phyloP scores from a whole-genome alignment of 768 basidiomycete species.

The Phlebiopsis gigantea region DNA sequence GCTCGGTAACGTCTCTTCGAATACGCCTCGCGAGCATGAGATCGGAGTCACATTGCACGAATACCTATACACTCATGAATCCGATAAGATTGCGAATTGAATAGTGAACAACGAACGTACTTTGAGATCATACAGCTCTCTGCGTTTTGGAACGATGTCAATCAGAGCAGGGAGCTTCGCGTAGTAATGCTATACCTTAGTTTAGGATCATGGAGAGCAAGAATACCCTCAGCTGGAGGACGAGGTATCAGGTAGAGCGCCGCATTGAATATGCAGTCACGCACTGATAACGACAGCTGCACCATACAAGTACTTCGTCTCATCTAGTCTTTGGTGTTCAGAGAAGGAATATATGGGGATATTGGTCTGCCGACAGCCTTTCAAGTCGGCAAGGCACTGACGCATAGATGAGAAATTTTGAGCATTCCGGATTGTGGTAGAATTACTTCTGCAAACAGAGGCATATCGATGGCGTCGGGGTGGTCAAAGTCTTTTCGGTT shows the following conservation, averaged over 20 bases:
- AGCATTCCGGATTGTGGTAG: neutral
- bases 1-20: constrained; percentile 79
- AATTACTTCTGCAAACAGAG: constrained; percentile 68
- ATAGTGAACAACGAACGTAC: constrained; percentile 31
- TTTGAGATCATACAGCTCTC: constrained; percentile 85
- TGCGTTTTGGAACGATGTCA: neutral
- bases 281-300: constrained; percentile 85
- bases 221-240: constrained; percentile 77
- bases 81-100: neutral
- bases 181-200: constrained; percentile 36
- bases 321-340: constrained; percentile 75
- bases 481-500: constrained; percentile 86
- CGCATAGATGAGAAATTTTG: neutral
- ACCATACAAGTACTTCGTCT: constrained; percentile 87
- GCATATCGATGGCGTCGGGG: constrained; percentile 90
- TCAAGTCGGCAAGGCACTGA: constrained; percentile 83
- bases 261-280: constrained; percentile 4
- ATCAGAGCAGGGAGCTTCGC: neutral
- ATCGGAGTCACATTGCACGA: constrained; percentile 92
- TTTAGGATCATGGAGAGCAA: constrained; percentile 77
- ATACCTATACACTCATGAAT: constrained; percentile 43
- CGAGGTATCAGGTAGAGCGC: neutral
- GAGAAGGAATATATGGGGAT: constrained; percentile 95
- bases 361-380: constrained; percentile 75
- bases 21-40: constrained; percentile 95